phyloP scores from a whole-genome alignment of 345 rosid species.

The Cardiospermum halicacabum region DNA sequence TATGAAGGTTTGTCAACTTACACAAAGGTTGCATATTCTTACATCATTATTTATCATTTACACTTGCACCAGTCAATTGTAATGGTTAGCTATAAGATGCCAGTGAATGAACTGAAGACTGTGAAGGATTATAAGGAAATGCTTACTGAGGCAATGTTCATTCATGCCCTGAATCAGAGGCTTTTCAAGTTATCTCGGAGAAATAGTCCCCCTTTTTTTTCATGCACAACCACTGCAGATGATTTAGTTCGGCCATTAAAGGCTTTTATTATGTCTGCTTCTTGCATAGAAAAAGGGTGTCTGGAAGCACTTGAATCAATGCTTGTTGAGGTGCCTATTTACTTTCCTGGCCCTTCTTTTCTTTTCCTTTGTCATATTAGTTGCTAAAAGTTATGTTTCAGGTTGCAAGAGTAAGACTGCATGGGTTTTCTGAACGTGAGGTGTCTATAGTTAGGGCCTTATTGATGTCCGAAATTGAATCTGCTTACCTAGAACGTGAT shows the following conservation, averaged over 20 bases:
- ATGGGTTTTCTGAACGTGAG: constrained; percentile 94
- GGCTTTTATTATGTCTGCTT: constrained; percentile 75
- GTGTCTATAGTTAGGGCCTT: constrained; percentile 75
- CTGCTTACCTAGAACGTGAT: constrained; percentile 94
- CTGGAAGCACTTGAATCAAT: constrained; percentile 78
- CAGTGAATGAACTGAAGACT: constrained; percentile 58
- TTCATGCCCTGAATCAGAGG: constrained; percentile 78
- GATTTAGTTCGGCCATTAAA: constrained; percentile 65
- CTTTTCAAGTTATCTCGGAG: constrained; percentile 75
- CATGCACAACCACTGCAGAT: constrained; percentile 87
- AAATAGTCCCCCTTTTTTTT: constrained; percentile 79
- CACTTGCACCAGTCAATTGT: constrained; percentile 68
- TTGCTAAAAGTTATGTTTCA: constrained; percentile 27
- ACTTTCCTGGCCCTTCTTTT: constrained; percentile 3
- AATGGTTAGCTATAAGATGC: constrained; percentile 84
- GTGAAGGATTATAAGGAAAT: constrained; percentile 71
- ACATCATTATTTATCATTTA: constrained; percentile 17
- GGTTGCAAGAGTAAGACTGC: constrained; percentile 86
- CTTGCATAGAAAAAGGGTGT: constrained; percentile 81
- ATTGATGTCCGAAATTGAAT: constrained; percentile 83
- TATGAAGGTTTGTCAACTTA: not conserved
- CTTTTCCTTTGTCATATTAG: not conserved
- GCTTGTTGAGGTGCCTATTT: constrained; percentile 64
- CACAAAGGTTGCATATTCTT: constrained; percentile 7
- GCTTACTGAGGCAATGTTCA: constrained; percentile 82